These are phyloP conservation scores for Apodospora peruviana DNA, from an alignment of 495 filamentous ascomycete species.

Conservation along the genomic window DNA sequence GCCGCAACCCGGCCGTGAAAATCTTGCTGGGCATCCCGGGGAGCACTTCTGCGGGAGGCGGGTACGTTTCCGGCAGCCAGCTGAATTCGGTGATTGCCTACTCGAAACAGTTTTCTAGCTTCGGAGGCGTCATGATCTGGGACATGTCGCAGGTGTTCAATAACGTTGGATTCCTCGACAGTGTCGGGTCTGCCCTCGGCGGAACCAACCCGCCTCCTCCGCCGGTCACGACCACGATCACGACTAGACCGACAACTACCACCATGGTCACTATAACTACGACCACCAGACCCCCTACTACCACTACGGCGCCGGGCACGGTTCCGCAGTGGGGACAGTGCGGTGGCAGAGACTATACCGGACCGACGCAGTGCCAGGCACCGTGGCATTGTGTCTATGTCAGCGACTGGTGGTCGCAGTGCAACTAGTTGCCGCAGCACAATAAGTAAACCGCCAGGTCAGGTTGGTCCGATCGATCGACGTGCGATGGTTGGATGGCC, in stretches of 20 bases:
- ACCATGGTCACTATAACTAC: conserved; percentile 2
- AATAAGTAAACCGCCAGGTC: too few relatives aligned
- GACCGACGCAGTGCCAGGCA: conserved; percentile 30
- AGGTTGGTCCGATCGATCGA: too few relatives aligned
- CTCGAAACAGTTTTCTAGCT: conserved; percentile 49
- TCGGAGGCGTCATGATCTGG: conserved; percentile 71
- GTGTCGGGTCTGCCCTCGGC: conserved; percentile 27
- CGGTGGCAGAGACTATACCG: conserved; percentile 32
- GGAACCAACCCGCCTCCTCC: background rate
- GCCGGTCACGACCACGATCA: conserved; percentile 2
- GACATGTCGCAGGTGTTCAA: conserved; percentile 57
- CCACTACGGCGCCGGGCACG: conserved; percentile 4
- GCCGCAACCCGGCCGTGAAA: conserved; percentile 58
- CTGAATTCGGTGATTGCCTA: conserved; percentile 47
- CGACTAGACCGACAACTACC: conserved; percentile 10
- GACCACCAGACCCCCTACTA: conserved; percentile 1
- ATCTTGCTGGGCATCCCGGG: conserved; percentile 64
- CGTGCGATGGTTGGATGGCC: too few relatives aligned
- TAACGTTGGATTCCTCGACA: conserved; percentile 53
- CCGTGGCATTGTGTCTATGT: conserved; percentile 25
- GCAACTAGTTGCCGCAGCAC: conserved; percentile 15
- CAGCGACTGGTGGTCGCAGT: conserved; percentile 29
- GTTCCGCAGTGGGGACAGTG: conserved; percentile 39
- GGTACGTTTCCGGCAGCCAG: conserved; percentile 45
- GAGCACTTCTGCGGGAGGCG: conserved; percentile 48